phyloP scores from a whole-genome alignment of 495 filamentous ascomycete species.

The Aspergillus mulundensis region DNA sequence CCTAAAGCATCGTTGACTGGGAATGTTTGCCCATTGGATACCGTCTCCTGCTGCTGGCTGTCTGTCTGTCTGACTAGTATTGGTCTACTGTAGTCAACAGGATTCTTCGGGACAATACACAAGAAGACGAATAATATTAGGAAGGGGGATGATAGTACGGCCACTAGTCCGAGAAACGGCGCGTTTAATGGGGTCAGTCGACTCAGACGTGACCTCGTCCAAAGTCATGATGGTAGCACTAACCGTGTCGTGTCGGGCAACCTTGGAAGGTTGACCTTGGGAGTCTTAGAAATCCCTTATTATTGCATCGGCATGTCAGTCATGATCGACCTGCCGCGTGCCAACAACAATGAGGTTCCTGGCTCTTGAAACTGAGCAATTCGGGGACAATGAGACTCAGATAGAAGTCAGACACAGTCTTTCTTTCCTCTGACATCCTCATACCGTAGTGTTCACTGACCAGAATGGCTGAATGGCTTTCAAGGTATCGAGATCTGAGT shows the following conservation, averaged over 20 bases:
- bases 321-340: neutral
- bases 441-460: neutral
- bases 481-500: neutral
- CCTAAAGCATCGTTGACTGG: neutral
- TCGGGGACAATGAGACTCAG: neutral
- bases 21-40: slow-evolving; percentile 8
- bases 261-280: neutral
- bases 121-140: slow-evolving; percentile 21
- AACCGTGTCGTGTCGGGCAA: slow-evolving; percentile 2
- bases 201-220: neutral
- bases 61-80: neutral
- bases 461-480: neutral
- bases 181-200: slow-evolving; percentile 8
- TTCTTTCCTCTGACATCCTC: neutral
- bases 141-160: slow-evolving; percentile 21
- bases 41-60: slow-evolving; percentile 1
- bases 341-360: neutral
- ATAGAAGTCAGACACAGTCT: neutral
- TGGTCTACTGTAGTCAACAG: neutral
- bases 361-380: neutral
- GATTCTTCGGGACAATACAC: slow-evolving; percentile 13
- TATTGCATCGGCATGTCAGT: neutral
- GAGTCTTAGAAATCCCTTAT: neutral
- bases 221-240: slow-evolving; percentile 4
- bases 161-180: slow-evolving; percentile 17